Percentiles rank a stretch among this genome's conserved stretches.
These are phyloP conservation scores for Scleromitrula shiraiana DNA, from an alignment of 2,329 filamentous ascomycete species.

Conservation along the genomic window DNA sequence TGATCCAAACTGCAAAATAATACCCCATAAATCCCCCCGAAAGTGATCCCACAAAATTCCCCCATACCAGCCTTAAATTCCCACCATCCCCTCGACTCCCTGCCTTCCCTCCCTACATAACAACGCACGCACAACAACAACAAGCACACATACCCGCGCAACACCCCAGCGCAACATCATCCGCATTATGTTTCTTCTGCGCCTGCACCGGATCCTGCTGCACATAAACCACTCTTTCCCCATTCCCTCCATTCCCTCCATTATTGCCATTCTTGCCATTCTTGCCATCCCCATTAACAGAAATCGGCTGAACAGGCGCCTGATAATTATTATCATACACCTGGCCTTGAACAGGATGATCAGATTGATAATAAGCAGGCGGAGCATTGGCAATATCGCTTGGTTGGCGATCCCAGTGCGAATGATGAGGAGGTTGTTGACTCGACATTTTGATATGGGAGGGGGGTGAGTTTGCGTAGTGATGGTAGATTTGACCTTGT, in stretches of 20 bases:
- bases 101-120: not conserved
- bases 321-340: not conserved
- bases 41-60: no score
- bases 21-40: no score
- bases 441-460: not conserved
- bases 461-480: no score
- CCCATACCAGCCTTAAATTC: not conserved
- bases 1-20: not conserved
- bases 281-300: no score
- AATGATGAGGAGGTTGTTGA: not conserved
- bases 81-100: not conserved
- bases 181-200: not conserved
- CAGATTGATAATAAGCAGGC: conserved; percentile 1
- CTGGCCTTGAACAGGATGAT: no score
- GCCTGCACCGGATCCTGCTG: not conserved
- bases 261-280: no score
- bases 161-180: conserved; percentile 4
- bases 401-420: conserved; percentile 3
- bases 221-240: conserved; percentile 1
- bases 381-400: conserved; percentile 5
- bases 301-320: not conserved
- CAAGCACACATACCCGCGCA: not conserved
- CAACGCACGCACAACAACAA: conserved; percentile 1
- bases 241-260: not conserved
- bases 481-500: not conserved